Base-by-base conservation (phyloP, 768 basidiomycete genomes). In the Mycena kentingensis region DNA sequence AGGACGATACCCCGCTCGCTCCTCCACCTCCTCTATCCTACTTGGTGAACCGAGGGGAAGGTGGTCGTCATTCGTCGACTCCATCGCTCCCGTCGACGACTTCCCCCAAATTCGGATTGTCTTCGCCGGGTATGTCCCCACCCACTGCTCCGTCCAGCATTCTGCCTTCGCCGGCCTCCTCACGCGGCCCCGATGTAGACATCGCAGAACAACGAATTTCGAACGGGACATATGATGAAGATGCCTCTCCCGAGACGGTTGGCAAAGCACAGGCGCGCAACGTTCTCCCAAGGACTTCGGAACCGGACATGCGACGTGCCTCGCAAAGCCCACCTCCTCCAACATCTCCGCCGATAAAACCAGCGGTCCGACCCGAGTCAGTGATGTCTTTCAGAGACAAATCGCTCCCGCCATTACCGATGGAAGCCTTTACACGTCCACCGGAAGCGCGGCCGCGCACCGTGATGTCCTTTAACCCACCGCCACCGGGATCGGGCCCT, bases 1-100 rank as follows among this genome's bases (percentile, higher is more conserved):
- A 90, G 3, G 90, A 93, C 61, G 83, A 89, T 59, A 68, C 77
- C 8, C 93, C 91, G 3, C 74, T 97, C 34, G 85, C 89, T 3
- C 96, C 95, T 1, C 96, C 96, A 3, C 96, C 96, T 4, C 88
- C 93, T 4, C 65, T 98, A 46, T 92, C 92, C 0, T 95, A 93
- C 70, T 79, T 98, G 41, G 92, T 93, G 55, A 76, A 79, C 51
- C 79, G 79, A 37, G 74, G 75, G 27, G 77, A 82, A 15, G 69
- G 72, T 39, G 74, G 74, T 44, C 81, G 88, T 5, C 86, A 85
- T 61, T 75, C 79, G 22, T 89, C 90, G 15, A 84, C 85, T 4
- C 82, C 85, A 12, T 89, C 89, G 19, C 71, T 90, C 39, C 81
- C 80, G 7, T 84, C 84, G 18, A 73, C 78, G 39, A 64, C 73